Base-by-base conservation (phyloP, 768 basidiomycete genomes). In the Punctularia strigosozonata region DNA sequence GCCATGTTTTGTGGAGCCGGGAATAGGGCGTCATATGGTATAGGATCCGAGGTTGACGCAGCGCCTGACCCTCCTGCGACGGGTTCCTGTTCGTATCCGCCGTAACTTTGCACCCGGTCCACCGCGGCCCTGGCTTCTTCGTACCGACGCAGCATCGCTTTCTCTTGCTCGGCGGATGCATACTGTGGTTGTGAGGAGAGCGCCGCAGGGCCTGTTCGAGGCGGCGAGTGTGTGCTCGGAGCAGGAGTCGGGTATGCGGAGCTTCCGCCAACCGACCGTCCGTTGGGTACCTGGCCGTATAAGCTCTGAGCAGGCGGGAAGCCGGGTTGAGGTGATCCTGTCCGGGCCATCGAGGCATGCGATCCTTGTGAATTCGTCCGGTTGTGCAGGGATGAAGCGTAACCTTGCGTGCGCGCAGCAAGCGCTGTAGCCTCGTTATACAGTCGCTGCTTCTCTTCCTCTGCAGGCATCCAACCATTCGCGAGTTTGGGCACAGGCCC, bases 381-480 rank as follows among this genome's bases (percentile, higher is more conserved):
- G 13, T 12, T 10, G 39, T 10, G 13, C 13, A 17, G 22, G 15
- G 19, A 25, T 6, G 31, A 40, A 22, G 32, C 36, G 17, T 41
- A 49, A 5, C 65, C 71, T 49, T 80, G 82, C 4, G 70, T 70
- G 38, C 64, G 67, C 40, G 63, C 66, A 2, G 75, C 85, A n/a
- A 70, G 76, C 1, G 69, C 73, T 49, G 78, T 77, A 0, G 85
- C 83, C 36, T 74, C 54, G 36, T 80, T 64, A 55, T 70, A 86
- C n/a, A 85, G 52, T n/a, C 69, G 65, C 1, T 69, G 57, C 49
- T 89, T 88, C 53, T 89, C 86, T 40, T 77, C 72, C 56, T 86
- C 85, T 0, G 87, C 82, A 1, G 77, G 69, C 5, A 63, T 63
- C 81, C 80, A 87, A 26, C 55, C 53, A 20, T 19, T 19, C 33